Base-by-base conservation (phyloP, 768 basidiomycete species). In the Leccinellum luteum region DNA sequence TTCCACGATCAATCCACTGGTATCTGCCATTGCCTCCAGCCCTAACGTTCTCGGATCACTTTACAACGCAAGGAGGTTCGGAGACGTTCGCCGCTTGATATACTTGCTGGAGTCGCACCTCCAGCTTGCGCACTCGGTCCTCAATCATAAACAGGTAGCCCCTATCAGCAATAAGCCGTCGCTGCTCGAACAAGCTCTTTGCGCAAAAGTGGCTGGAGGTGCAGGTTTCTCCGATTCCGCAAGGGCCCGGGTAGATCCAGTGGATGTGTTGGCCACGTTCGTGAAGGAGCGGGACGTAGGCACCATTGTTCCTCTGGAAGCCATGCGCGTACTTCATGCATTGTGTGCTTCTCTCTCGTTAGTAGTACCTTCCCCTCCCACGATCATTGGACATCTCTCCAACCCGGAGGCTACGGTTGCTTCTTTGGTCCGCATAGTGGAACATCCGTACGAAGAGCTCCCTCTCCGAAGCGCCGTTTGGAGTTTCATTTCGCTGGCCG, bases 391-490 rank as follows among this genome's bases (percentile, higher is more conserved):
- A 0, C 91, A 94, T 68, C 77, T 94, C 4, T 82, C 86, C 4
- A 83, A 90, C 62, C 86, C 92, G 1, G 90, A 92, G 60, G 79
- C 83, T 9, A 85, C 84, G 0, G 85, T 90, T 0, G 70, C 83
- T 3, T 77, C 83, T 0, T 74, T 93, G 19, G 85, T 93, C 2
- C 81, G 84, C 21, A 87, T 92, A 34, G 76, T 89, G 6, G 83
- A 85, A 55, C 87, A 92, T 66, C 90, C 91, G 0, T 92, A 89
- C 61, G 88, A 92, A 30, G 92, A 93, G 44, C 76, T 86, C 19
- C 67, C 79, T 8, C 78, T 92, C 31, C 85, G 89, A 19, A 86
- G 81, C 51, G 82, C 88, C 0, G 84, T 91, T 6, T 98, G 95
- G 94, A 82, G 81, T 60, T 88, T 96, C 61, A 85, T 96, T 38